These are phyloP conservation scores for Exophiala sideris DNA, from an alignment of 2,329 filamentous ascomycete genomes.

Conservation along the genomic window DNA sequence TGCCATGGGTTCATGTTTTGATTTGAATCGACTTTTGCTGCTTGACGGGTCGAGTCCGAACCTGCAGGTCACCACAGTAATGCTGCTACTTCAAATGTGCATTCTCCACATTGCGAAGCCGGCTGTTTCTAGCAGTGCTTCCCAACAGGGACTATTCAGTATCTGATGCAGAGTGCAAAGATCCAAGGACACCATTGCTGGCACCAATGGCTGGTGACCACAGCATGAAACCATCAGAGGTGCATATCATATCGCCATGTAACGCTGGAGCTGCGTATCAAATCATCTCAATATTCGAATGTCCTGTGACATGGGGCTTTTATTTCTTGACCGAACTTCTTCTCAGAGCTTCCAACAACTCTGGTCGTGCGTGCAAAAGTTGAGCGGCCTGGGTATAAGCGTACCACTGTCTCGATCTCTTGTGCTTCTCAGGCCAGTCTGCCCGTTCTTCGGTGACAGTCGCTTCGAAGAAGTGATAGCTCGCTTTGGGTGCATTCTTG, in stretches of 20 bases:
- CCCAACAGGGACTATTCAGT: constrained; percentile 10
- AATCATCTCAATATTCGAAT: not conserved
- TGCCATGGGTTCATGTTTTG: constrained; percentile 5
- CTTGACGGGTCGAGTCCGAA: not conserved
- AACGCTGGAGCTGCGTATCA: no score
- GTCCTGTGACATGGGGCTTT: constrained; percentile 7
- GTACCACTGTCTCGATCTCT: constrained; percentile 87
- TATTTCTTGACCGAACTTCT: constrained; percentile 65
- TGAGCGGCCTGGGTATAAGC: constrained; percentile 77
- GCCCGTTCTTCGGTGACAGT: constrained; percentile 80
- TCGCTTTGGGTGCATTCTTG: constrained; percentile 63
- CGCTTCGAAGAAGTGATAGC: constrained; percentile 66
- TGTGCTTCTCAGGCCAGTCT: constrained; percentile 92
- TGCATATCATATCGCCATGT: no score
- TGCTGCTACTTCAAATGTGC: not conserved
- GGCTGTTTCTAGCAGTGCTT: constrained; percentile 5
- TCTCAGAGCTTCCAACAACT: constrained; percentile 82
- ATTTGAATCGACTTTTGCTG: not conserved
- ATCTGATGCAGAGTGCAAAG: constrained; percentile 5
- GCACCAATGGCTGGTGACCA: not conserved
- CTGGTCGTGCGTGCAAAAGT: constrained; percentile 72
- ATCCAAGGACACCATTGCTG: not conserved
- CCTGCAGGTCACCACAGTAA: not conserved
- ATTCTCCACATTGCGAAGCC: not conserved
- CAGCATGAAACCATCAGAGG: no score